These are phyloP conservation scores for Cicer chorassanicum DNA, from an alignment of 306 rosid species.

Conservation along the genomic window DNA sequence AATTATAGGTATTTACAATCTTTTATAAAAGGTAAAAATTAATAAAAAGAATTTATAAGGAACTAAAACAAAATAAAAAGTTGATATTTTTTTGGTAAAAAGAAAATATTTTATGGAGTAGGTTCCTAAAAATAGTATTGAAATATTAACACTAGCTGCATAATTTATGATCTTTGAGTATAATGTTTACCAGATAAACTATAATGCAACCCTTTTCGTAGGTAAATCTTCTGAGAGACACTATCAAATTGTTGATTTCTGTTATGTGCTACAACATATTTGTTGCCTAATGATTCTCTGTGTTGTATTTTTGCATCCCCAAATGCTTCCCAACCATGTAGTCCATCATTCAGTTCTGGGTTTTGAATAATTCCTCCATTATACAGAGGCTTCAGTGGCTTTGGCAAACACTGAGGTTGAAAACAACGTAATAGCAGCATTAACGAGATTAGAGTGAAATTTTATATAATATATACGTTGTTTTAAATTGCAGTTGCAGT, in stretches of 20 bases:
- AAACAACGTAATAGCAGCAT: not conserved
- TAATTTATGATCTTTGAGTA: too few species aligned
- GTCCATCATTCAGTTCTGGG: conserved; percentile 68
- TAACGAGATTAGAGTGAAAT: not conserved
- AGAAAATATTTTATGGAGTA: too few species aligned
- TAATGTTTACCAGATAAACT: conserved; percentile 60
- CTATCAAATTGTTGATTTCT: conserved; percentile 56
- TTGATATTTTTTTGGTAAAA: too few species aligned
- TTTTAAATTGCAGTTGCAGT: too few species aligned
- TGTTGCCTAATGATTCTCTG: conserved; percentile 58
- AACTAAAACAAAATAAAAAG: too few species aligned
- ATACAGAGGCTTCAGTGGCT: conserved; percentile 65
- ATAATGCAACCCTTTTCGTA: conserved; percentile 55
- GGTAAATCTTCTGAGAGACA: conserved; percentile 57
- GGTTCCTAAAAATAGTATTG: too few species aligned
- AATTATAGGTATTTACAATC: too few species aligned
- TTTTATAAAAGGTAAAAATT: too few species aligned
- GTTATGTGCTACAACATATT: conserved; percentile 58
- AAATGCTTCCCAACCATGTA: conserved; percentile 64
- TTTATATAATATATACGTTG: not conserved
- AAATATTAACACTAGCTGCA: too few species aligned
- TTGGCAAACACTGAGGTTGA: conserved; percentile 56
- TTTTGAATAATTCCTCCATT: conserved; percentile 76
- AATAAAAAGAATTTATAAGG: too few species aligned
- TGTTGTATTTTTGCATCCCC: conserved; percentile 57